Conservation (phyloP, 2,329 filamentous ascomycete species). For the Moelleriella libera region DNA sequence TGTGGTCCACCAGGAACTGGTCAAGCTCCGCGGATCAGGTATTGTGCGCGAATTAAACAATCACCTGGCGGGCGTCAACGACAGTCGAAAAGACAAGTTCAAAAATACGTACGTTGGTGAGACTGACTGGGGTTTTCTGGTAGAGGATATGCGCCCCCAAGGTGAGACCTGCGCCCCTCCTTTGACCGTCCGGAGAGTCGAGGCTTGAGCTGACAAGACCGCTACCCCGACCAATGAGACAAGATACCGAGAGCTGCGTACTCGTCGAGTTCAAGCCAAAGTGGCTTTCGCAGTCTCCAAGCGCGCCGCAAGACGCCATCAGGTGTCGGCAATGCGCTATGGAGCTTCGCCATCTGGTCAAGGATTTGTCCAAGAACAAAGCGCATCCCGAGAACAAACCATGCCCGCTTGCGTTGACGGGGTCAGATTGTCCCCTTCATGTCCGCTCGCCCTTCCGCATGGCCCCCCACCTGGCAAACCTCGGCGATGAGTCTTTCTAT, state of each 20-base stretch:
- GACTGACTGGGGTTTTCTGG: slow-evolving; percentile 51
- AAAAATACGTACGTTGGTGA: slow-evolving; percentile 34
- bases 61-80: slow-evolving; percentile 34
- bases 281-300: slow-evolving; percentile 66
- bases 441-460: slow-evolving; percentile 27
- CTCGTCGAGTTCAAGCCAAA: slow-evolving; percentile 73
- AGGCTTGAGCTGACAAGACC: not conserved
- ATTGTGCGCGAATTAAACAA: slow-evolving; percentile 34
- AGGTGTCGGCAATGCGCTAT: slow-evolving; percentile 65
- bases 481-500: slow-evolving; percentile 13
- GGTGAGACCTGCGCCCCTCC: slow-evolving; percentile 10
- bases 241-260: slow-evolving; percentile 15
- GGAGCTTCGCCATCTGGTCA: slow-evolving; percentile 21
- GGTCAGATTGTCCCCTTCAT: slow-evolving; percentile 28
- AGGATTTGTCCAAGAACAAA: slow-evolving; percentile 17
- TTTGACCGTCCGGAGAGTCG: not conserved
- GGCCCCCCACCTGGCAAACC: slow-evolving; percentile 17
- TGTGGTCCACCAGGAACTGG: slow-evolving; percentile 22
- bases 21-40: slow-evolving; percentile 19
- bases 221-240: not conserved
- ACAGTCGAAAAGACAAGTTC: slow-evolving; percentile 28
- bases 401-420: slow-evolving; percentile 52
- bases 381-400: slow-evolving; percentile 28
- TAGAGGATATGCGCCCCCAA: slow-evolving; percentile 52
- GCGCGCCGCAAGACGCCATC: slow-evolving; percentile 45